phyloP scores from a whole-genome alignment of 2,329 filamentous ascomycete species.

The Xylariales sp. region DNA sequence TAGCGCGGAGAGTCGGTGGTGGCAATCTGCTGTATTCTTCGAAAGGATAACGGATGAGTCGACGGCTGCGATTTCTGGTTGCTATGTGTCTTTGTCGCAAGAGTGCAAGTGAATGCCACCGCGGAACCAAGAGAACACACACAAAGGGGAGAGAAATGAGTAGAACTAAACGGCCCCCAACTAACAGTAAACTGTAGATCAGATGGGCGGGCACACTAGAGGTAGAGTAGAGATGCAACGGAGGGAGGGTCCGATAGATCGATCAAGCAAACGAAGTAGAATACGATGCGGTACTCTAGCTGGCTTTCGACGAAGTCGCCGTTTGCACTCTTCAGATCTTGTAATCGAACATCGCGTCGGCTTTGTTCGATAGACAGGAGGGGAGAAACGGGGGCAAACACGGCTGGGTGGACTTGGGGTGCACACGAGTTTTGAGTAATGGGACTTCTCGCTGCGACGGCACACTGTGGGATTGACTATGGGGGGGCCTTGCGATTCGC shows the following conservation, averaged over 20 bases:
- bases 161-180: conserved; percentile 11
- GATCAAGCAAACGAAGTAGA: conserved; percentile 15
- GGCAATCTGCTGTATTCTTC: not conserved
- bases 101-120: conserved; percentile 50
- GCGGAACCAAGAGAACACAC: conserved; percentile 24
- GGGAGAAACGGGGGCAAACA: conserved; percentile 30
- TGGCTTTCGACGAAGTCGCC: conserved; percentile 49
- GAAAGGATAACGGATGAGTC: conserved; percentile 2
- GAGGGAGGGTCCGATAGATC: conserved; percentile 10
- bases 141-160: conserved; percentile 15
- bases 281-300: conserved; percentile 34
- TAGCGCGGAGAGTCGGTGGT: conserved; percentile 13
- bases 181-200: conserved; percentile 8
- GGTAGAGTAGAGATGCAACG: conserved; percentile 9
- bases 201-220: conserved; percentile 13
- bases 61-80: too few species aligned
- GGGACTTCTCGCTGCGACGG: conserved; percentile 1
- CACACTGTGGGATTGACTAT: not conserved
- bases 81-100: conserved; percentile 32
- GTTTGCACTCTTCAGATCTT: conserved; percentile 47
- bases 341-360: conserved; percentile 50
- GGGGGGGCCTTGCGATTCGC: not conserved
- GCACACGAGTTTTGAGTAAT: conserved; percentile 30
- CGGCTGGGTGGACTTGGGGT: conserved; percentile 24
- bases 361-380: conserved; percentile 44